Evolutionary conservation across 2,329 filamentous ascomycete genomes (phyloP).

Genomic region (Colletotrichum tropicale): DNA sequence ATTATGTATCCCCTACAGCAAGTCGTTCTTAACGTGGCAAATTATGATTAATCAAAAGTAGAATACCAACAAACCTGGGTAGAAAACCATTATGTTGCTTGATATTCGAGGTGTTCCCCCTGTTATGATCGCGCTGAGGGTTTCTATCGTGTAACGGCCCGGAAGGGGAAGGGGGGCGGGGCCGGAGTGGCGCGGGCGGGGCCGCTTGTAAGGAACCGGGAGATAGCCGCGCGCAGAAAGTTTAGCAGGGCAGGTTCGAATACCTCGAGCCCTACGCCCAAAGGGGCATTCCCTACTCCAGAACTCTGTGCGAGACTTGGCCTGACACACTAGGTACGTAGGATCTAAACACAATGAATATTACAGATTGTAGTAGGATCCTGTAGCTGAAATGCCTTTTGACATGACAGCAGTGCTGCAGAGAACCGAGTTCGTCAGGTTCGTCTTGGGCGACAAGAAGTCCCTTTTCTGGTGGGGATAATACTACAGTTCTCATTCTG

Average conservation of each 20-base stretch:
- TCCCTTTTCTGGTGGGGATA: too few species aligned
- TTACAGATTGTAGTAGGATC: not conserved
- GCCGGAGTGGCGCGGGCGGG: not conserved
- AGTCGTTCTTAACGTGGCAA: not conserved
- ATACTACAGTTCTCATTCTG: fast-evolving
- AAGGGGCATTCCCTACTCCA: not conserved
- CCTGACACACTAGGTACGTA: not conserved
- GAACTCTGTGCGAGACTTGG: not conserved
- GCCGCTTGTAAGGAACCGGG: not conserved
- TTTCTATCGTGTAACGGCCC: not conserved
- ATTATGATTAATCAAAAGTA: not conserved
- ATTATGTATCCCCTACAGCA: not conserved
- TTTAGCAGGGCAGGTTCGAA: not conserved
- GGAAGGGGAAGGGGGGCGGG: not conserved
- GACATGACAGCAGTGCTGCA: not conserved
- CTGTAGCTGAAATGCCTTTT: fast-evolving
- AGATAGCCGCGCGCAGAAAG: not conserved
- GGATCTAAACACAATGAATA: not conserved
- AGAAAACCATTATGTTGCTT: not conserved
- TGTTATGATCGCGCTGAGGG: not conserved
- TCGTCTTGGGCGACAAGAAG: not conserved
- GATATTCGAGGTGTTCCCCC: not conserved
- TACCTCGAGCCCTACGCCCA: not conserved
- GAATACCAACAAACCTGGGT: not conserved
- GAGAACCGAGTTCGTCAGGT: not conserved